A percentile compares a stretch with the other conserved stretches of the same genome.
These are phyloP conservation scores for Solanum medicagineum DNA, from an alignment of 257 asterid species.

Conservation along the genomic window DNA sequence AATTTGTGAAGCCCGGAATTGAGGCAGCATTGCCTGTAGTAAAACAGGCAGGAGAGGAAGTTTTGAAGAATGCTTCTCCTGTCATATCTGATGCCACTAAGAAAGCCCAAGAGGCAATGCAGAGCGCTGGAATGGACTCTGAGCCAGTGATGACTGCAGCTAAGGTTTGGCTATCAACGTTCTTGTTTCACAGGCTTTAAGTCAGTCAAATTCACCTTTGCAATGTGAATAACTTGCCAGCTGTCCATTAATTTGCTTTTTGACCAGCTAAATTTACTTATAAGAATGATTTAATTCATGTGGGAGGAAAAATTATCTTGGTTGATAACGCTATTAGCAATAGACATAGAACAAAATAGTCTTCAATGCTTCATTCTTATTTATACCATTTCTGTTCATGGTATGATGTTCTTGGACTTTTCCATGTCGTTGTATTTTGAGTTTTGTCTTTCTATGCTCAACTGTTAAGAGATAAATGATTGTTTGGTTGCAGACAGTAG, in stretches of 20 bases:
- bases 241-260: neutral
- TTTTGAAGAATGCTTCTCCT: slow-evolving; percentile 75
- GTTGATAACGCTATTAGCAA: neutral
- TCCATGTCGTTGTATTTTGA: neutral
- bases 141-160: slow-evolving; percentile 68
- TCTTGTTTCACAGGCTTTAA: neutral
- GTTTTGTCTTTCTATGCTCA: neutral
- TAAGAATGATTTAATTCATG: neutral
- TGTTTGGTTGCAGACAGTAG: slow-evolving; percentile 50
- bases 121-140: slow-evolving; percentile 78
- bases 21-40: slow-evolving; percentile 58
- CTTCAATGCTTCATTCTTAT: neutral
- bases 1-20: slow-evolving; percentile 65
- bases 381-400: neutral
- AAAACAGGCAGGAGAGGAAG: slow-evolving; percentile 66
- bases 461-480: neutral
- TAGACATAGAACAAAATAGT: neutral
- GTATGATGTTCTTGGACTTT: neutral
- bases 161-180: slow-evolving; percentile 27
- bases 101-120: slow-evolving; percentile 85
- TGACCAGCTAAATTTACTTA: neutral
- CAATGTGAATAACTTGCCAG: neutral
- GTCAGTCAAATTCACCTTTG: neutral
- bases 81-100: slow-evolving; percentile 70
- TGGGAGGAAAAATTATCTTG: neutral